These are phyloP conservation scores for Yarrowia sp. DNA, from an alignment of 805 yeast genomes.

Conservation along the genomic window DNA sequence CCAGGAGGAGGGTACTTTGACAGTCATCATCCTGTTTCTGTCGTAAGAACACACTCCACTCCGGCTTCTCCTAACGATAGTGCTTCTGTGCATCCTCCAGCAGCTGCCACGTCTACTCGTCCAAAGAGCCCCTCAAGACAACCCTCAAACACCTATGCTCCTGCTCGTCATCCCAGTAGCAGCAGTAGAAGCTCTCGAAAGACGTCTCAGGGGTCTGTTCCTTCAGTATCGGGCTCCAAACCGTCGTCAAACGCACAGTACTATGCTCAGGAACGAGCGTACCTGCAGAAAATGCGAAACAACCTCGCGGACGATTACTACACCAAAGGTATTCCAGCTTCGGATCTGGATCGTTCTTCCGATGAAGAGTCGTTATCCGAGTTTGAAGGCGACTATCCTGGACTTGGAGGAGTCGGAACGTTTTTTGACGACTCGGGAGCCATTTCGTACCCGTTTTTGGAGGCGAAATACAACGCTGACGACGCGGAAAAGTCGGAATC, in stretches of 20 bases:
- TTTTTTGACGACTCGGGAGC: constrained; percentile 35
- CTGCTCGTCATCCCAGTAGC: constrained; percentile 32
- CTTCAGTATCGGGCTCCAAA: constrained; percentile 18
- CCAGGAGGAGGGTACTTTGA: constrained; percentile 17
- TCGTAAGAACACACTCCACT: constrained; percentile 1
- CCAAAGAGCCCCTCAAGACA: constrained; percentile 33
- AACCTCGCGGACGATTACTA: constrained; percentile 68
- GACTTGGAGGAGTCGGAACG: constrained; percentile 38
- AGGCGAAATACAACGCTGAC: constrained; percentile 32
- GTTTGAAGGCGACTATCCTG: constrained; percentile 33
- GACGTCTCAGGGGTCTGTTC: constrained; percentile 26
- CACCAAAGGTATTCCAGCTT: constrained; percentile 57
- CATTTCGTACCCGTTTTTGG: constrained; percentile 31
- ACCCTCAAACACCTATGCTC: constrained; percentile 36
- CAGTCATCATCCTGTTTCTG: background rate
- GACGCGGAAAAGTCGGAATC: constrained; percentile 38
- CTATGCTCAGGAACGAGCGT: constrained; percentile 63
- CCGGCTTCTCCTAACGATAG: constrained; percentile 8
- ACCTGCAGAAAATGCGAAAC: constrained; percentile 60
- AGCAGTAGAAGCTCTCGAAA: background rate
- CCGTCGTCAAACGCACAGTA: constrained; percentile 43
- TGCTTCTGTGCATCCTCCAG: background rate
- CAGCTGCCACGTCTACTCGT: background rate
- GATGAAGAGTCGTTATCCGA: constrained; percentile 37
- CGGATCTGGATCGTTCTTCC: constrained; percentile 36